These are phyloP conservation scores for Hypoxylon sp. DNA, from an alignment of 2,329 filamentous ascomycete species.

Conservation along the genomic window DNA sequence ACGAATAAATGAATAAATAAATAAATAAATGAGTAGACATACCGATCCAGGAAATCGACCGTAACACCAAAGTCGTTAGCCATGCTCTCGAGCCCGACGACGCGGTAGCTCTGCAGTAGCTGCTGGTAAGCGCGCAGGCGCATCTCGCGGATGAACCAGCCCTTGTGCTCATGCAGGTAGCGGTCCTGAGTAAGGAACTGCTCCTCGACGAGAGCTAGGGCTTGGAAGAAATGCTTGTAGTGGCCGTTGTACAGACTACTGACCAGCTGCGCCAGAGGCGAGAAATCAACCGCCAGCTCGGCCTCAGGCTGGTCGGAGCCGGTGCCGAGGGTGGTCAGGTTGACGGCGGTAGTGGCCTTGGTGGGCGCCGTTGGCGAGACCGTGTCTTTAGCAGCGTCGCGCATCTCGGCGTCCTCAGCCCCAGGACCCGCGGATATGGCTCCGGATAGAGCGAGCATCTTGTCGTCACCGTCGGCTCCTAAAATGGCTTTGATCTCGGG, in stretches of 20 bases:
- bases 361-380: constrained; percentile 67
- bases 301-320: constrained; percentile 79
- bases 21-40: constrained; percentile 56
- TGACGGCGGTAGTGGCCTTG: constrained; percentile 78
- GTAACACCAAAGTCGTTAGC: constrained; percentile 96
- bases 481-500: constrained; percentile 98
- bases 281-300: constrained; percentile 90
- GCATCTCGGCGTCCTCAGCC: constrained; percentile 81
- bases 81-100: constrained; percentile 98
- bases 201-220: constrained; percentile 91
- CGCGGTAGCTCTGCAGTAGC: constrained; percentile 95
- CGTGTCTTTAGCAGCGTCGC: constrained; percentile 68
- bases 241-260: constrained; percentile 93
- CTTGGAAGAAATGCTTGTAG: constrained; percentile 94
- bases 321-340: constrained; percentile 86
- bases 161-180: constrained; percentile 94
- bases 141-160: constrained; percentile 99
- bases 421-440: constrained; percentile 85
- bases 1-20: too few relatives aligned
- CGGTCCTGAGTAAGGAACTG: constrained; percentile 94
- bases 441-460: constrained; percentile 84
- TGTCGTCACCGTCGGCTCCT: constrained; percentile 85
- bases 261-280: constrained; percentile 87
- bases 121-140: constrained; percentile 96
- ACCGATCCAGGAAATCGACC: constrained; percentile 96